Base-by-base conservation (phyloP, 2,329 filamentous ascomycete species). In the Xylaria sp. region DNA sequence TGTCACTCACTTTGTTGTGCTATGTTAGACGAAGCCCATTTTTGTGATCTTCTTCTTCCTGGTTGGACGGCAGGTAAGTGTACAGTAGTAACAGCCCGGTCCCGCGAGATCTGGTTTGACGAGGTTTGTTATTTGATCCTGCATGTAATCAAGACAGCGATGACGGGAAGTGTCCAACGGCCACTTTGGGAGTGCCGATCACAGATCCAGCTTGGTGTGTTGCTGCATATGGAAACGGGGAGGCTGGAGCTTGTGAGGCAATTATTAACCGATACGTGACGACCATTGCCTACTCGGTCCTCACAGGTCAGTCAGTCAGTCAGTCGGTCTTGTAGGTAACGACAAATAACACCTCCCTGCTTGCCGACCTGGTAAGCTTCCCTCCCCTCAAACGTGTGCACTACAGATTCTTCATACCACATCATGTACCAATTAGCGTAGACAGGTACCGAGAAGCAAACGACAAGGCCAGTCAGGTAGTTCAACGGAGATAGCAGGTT, bases 231-330 rank as follows among this genome's bases (percentile, higher is more conserved):
- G 52, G 57, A 56, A 68, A 68, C 20, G 46, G 46, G 57, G 41
- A 65, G 46, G 56, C 59, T 64, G 58, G 65, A 41, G 54, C 41
- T 32, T 37, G 25, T 63, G 66, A 66, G 69, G 66, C 55, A 69
- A 69, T 70, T 71, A 63, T 66, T 56, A 63, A 51, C 56, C 55
- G 69, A 65, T 50, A 56, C 48, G 62, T 50, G 55, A 68, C 37
- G 34, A 15, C 34, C 23, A 60, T 41, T 52, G 2, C 15, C n/a
- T 23, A 23, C 20, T 50, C 46, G 23, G 41, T 46, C 41, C 15
- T 15, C 6, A 41, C 41, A 41, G 28, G 28, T 28, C 28, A 28
- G 28, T 28, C 28, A 4, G 12, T n/a, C 15, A 46, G 18, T 59
- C 56, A 32, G 56, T 25, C 41, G 25, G 51, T 37, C 8, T 4